Evolutionary conservation across 768 basidiomycete species (phyloP), one percentile per base, ranked within the genome.

Genomic region (Termitomyces sp.): DNA sequence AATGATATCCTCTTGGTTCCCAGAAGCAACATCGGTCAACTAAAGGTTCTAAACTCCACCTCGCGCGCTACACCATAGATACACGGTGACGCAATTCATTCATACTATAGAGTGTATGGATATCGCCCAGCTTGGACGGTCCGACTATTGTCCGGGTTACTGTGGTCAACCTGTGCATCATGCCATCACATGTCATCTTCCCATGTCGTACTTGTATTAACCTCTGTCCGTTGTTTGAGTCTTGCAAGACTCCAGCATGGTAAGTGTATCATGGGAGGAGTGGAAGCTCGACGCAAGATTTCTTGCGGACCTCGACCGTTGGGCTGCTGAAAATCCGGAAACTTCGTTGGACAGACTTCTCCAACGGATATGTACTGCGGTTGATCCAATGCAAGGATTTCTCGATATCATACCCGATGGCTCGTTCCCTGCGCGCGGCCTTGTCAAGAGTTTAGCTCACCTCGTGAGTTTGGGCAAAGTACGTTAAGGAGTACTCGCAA

Each of bases 401-500:
- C 35, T 65, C 22, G 61, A 60, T 13, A 16, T 62, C 3, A 54
- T 62, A 36, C 62, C 63, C 16, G 63, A 65, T 41, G 54, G 59
- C 33, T 43, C 51, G 18, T 58, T 65, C 24, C 63, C 63, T 45
- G 57, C 57, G 9, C 61, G 62, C 3, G 55, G 63, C 26, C 54
- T 65, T 18, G 24, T 65, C 24, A 59, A 56, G 52, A 59, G 56
- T 18, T 38, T 65, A 38, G 59, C 55, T 38, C 55, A 58, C 44
- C 52, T 62, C 16, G 44, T 57, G 9, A 60, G 54, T 33, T 56
- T 64, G 10, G 57, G 60, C 8, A 50, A 47, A 28, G 63, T 64
- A 32, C 30, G 33, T 30, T 30, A 3, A 38, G 28, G 35, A n/a
- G 4, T n/a, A 10, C 16, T n/a, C 3, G 22, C 22, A 20, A 36